Percentiles rank a stretch among this genome's conserved stretches.
These are phyloP conservation scores for Miscanthus lutarioriparius DNA, from an alignment of 176 grass and related monocot genomes.

Conservation along the genomic window DNA sequence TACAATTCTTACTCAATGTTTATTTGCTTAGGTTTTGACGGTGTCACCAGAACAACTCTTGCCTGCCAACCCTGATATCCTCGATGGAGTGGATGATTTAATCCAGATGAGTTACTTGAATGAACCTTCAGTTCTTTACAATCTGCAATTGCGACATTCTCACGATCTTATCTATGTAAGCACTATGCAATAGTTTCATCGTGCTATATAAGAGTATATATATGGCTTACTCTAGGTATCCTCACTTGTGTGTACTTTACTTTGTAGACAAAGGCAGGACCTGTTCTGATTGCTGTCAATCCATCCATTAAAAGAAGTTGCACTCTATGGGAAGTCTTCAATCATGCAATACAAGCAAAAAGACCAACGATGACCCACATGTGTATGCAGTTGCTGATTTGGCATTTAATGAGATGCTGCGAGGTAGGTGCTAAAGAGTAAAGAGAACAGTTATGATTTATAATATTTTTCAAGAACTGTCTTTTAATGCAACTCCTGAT, in stretches of 20 bases:
- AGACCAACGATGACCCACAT: slow-evolving; percentile 71
- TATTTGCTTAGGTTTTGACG: slow-evolving; percentile 62
- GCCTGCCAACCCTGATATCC: slow-evolving; percentile 84
- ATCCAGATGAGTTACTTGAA: slow-evolving; percentile 97
- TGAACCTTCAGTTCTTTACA: slow-evolving; percentile 86
- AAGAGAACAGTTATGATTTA: neutral
- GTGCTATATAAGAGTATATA: slow-evolving; percentile 2
- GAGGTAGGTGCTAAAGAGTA: slow-evolving; percentile 59
- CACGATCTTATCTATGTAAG: slow-evolving; percentile 85
- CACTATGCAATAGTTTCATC: slow-evolving; percentile 21
- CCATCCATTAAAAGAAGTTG: slow-evolving; percentile 94
- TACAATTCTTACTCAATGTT: slow-evolving; percentile 36
- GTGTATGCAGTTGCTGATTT: slow-evolving; percentile 94
- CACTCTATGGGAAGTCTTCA: slow-evolving; percentile 75
- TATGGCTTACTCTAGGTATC: neutral
- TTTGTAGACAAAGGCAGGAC: slow-evolving; percentile 93
- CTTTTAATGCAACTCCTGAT: slow-evolving; percentile 49
- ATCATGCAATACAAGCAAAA: slow-evolving; percentile 74
- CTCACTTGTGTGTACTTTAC: slow-evolving; percentile 32
- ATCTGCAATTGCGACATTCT: slow-evolving; percentile 76
- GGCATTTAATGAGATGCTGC: slow-evolving; percentile 88
- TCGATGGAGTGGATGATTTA: slow-evolving; percentile 94
- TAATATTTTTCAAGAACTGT: slow-evolving; percentile 35
- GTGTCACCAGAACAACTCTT: slow-evolving; percentile 69
- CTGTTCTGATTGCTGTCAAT: slow-evolving; percentile 92